Evolutionary conservation across 2,329 filamentous ascomycete species (phyloP), one percentile per base, ranked within the genome.

Genomic region (Sporothrix sp.): DNA sequence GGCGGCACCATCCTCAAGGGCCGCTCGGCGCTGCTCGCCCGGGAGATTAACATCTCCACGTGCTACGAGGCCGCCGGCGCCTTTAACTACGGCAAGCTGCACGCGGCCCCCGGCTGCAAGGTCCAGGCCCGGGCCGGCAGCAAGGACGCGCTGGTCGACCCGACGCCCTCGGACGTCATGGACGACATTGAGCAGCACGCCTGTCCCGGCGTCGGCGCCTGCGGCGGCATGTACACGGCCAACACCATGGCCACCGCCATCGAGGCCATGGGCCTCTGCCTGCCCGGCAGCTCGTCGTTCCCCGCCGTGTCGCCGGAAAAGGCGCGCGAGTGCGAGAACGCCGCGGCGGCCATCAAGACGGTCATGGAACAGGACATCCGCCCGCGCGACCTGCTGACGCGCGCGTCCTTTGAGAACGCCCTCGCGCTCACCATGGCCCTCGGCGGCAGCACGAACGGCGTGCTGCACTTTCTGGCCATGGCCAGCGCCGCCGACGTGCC

Each of bases 201-300:
- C 2, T 95, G 89, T 64, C 85, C 85, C 1, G 80, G 81, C 8
- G 76, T 81, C 2, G 85, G 85, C 10, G 85, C 84, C 21, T 89
- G 85, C 57, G 85, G 84, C 52, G 85, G 85, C 74, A 58, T 95
- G 89, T 95, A 89, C 70, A 95, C 89, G 1, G 89, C 89, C 57
- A 95, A 95, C 68, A 95, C 88, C 21, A 91, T 95, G 87, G 86
- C 87, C 4, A 91, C 86, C 0, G 87, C 86, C 13, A 88, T 95
- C 57, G 88, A 95, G 70, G 87, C 86, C 37, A 88, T 95, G 76
- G 89, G 89, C 25, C 73, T 95, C 27, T 82, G 82, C 0, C 73
- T 95, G 7, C 87, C 89, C 0, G 88, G 88, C 1, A 93, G 87
- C 0, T 90, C 86, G 0, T 90, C 85, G 1, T 93, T 82, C 49